These are phyloP conservation scores for Dillenia turbinata DNA, from an alignment of 164 flowering plant genomes.

Conservation along the genomic window DNA sequence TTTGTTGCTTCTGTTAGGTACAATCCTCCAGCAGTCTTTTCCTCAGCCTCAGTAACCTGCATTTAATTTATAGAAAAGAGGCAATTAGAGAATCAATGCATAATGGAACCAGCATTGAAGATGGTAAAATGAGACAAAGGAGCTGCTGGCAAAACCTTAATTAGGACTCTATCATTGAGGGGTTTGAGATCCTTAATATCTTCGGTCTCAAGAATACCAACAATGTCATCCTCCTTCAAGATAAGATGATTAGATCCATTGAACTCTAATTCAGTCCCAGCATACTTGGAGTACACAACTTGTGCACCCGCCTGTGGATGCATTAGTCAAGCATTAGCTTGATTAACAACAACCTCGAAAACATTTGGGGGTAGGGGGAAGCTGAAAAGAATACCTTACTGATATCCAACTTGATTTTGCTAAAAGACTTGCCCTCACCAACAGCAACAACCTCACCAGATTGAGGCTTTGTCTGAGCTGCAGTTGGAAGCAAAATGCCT, in stretches of 20 bases:
- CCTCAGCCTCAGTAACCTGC: constrained; percentile 81
- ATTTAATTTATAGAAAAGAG: background rate
- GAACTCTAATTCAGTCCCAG: constrained; percentile 77
- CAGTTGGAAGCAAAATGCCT: constrained; percentile 80
- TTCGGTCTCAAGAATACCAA: constrained; percentile 75
- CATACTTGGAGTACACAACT: constrained; percentile 75
- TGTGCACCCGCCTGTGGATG: constrained; percentile 47
- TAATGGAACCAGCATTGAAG: background rate
- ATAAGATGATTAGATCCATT: constrained; percentile 61
- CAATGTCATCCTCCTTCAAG: constrained; percentile 77
- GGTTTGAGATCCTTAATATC: constrained; percentile 76
- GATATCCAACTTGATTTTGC: constrained; percentile 57
- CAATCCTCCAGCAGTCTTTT: constrained; percentile 85
- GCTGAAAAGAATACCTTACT: constrained; percentile 41
- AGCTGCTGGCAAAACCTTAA: constrained; percentile 38
- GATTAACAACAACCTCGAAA: background rate
- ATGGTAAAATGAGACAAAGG: too few species aligned
- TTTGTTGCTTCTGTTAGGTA: constrained; percentile 67
- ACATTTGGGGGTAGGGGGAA: background rate
- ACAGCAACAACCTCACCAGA: constrained; percentile 92
- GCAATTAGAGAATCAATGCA: background rate
- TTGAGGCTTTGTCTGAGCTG: constrained; percentile 83
- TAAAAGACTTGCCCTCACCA: constrained; percentile 87
- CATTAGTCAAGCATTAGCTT: background rate
- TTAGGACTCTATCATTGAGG: constrained; percentile 60